Percentiles rank a stretch among this genome's conserved stretches.
Evolutionary conservation across 2,329 filamentous ascomycete species (phyloP).

Genomic region (Trematosphaeria pertusa): DNA sequence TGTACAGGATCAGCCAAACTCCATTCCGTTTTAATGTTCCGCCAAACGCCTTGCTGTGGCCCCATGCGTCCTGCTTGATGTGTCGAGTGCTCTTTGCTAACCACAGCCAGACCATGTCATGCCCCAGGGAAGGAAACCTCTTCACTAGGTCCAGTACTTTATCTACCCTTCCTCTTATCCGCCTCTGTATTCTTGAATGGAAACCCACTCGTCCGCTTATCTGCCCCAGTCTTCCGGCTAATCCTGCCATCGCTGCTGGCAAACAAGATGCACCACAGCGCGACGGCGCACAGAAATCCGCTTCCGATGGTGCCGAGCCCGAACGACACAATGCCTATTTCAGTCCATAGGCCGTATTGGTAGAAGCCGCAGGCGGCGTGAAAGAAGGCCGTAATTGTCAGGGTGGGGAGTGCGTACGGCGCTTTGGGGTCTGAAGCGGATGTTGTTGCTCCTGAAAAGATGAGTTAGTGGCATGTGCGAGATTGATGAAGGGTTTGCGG

Average conservation of each 20-base stretch:
- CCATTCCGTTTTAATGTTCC: too few relatives aligned
- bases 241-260: constrained; percentile 63
- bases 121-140: too few relatives aligned
- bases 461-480: constrained; percentile 2
- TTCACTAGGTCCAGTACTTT: too few relatives aligned
- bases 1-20: too few relatives aligned
- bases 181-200: constrained; percentile 69
- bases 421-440: constrained; percentile 46
- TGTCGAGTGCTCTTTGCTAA: too few relatives aligned
- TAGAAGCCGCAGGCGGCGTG: constrained; percentile 64
- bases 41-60: too few relatives aligned
- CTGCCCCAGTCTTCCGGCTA: constrained; percentile 68
- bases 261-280: constrained; percentile 69
- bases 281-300: constrained; percentile 65
- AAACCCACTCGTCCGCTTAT: constrained; percentile 71
- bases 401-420: constrained; percentile 65
- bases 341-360: constrained; percentile 71
- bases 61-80: too few relatives aligned
- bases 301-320: constrained; percentile 66
- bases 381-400: constrained; percentile 71
- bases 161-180: constrained; percentile 56
- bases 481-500: constrained; percentile 1
- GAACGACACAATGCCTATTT: constrained; percentile 63
- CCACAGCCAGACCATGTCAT: too few relatives aligned
- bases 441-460: constrained; percentile 41